Evolutionary conservation across 306 rosid genomes (phyloP).

Genomic region (Hippophae gyantsensis): DNA sequence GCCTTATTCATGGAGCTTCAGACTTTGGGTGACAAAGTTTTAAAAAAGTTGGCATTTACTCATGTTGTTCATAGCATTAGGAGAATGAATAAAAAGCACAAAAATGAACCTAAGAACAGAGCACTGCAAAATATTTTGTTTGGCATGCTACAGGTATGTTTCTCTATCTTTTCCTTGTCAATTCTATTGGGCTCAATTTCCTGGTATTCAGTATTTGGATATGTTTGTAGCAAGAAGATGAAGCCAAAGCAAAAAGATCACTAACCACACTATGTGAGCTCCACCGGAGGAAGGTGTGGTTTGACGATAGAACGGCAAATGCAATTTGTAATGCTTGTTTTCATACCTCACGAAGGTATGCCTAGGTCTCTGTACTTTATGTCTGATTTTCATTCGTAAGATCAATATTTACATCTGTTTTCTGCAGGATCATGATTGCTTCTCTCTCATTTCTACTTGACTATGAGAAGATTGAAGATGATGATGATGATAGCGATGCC

Average conservation of each 20-base stretch:
- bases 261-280: constrained; percentile 67
- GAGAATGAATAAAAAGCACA: constrained; percentile 68
- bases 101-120: constrained; percentile 67
- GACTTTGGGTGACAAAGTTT: constrained; percentile 46
- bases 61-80: constrained; percentile 62
- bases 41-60: constrained; percentile 51
- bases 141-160: constrained; percentile 54
- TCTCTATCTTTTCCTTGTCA: background rate
- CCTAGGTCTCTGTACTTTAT: background rate
- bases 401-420: constrained; percentile 11
- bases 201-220: constrained; percentile 5
- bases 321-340: constrained; percentile 75
- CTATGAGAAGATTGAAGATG: constrained; percentile 72
- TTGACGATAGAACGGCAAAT: constrained; percentile 81
- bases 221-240: constrained; percentile 62
- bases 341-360: constrained; percentile 70
- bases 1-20: constrained; percentile 77
- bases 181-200: background rate
- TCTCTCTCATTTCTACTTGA: constrained; percentile 66
- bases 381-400: background rate
- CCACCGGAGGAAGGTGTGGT: constrained; percentile 70
- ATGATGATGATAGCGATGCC: constrained; percentile 58
- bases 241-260: constrained; percentile 55
- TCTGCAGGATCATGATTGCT: constrained; percentile 77
- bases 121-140: constrained; percentile 66